A percentile compares a stretch with the other conserved stretches of the same genome.
These are phyloP conservation scores for Saksenaea vasiformis DNA, from an alignment of 371 early-diverging fungal genomes.

Conservation along the genomic window DNA sequence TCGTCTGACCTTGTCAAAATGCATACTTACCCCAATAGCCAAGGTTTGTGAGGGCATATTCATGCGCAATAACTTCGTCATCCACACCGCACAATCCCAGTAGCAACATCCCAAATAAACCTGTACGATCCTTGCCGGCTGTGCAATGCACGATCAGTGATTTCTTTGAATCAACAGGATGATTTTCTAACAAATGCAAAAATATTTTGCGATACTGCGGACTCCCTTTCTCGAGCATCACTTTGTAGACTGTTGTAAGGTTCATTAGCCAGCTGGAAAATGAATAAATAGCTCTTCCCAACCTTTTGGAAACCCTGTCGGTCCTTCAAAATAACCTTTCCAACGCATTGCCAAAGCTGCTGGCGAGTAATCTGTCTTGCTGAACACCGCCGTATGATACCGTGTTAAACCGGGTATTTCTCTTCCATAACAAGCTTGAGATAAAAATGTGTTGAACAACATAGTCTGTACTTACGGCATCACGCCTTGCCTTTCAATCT, in stretches of 20 bases:
- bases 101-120: constrained; percentile 74
- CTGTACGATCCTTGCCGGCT: constrained; percentile 72
- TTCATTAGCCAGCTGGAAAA: neutral
- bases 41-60: constrained; percentile 67
- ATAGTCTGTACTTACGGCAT: constrained; percentile 38
- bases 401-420: constrained; percentile 35
- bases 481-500: constrained; percentile 42
- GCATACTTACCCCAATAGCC: constrained; percentile 49
- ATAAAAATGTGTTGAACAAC: neutral
- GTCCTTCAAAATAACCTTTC: constrained; percentile 61
- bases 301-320: constrained; percentile 59
- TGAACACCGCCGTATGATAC: constrained; percentile 59
- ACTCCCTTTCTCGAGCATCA: constrained; percentile 55
- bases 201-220: constrained; percentile 53
- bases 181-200: constrained; percentile 54
- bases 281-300: neutral
- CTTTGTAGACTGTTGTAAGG: constrained; percentile 42
- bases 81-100: constrained; percentile 73
- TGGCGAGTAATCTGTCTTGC: constrained; percentile 61
- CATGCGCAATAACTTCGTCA: constrained; percentile 73
- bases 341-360: constrained; percentile 61
- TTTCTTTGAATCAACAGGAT: constrained; percentile 24
- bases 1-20: neutral
- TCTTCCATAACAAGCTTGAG: constrained; percentile 16
- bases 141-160: constrained; percentile 12